Conservation (phyloP, 2,329 filamentous ascomycete species). For the Fusarium algeriense region DNA sequence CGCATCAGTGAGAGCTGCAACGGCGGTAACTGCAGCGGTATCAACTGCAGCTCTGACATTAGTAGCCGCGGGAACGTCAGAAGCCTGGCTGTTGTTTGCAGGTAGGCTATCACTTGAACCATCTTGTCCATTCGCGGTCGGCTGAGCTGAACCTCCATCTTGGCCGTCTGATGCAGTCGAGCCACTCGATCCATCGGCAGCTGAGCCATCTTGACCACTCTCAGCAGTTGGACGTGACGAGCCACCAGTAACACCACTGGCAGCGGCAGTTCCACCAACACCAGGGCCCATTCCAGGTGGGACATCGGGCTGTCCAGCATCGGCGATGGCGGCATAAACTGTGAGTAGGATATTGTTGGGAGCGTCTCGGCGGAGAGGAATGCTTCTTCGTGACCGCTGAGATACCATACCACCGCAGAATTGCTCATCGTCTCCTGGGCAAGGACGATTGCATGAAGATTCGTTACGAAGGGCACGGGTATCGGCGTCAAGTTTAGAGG, state of each 20-base stretch:
- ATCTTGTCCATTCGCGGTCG: not conserved
- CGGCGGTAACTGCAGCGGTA: not conserved
- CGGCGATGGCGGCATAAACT: slow-evolving; percentile 56
- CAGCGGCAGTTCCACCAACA: not conserved
- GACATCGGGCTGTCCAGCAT: slow-evolving; percentile 45
- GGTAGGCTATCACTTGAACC: not conserved
- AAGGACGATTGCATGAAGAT: slow-evolving; percentile 53
- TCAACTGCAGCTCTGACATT: not conserved
- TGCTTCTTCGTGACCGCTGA: slow-evolving; percentile 17
- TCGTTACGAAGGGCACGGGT: slow-evolving; percentile 51
- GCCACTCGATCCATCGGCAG: not conserved
- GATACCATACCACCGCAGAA: slow-evolving; percentile 57
- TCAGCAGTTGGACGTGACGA: not conserved
- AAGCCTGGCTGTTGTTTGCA: not conserved
- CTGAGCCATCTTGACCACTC: not conserved
- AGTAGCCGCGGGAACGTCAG: not conserved
- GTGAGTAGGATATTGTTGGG: slow-evolving; percentile 55
- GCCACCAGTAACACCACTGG: not conserved
- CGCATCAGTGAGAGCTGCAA: not conserved
- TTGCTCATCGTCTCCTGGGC: slow-evolving; percentile 56
- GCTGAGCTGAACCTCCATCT: not conserved
- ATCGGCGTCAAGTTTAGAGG: slow-evolving; percentile 54
- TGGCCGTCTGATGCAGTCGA: not conserved
- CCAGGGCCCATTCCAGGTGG: slow-evolving; percentile 52
- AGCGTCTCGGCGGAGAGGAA: slow-evolving; percentile 44